phyloP scores from a whole-genome alignment of 495 filamentous ascomycete species.

The Penicillium pulvis region DNA sequence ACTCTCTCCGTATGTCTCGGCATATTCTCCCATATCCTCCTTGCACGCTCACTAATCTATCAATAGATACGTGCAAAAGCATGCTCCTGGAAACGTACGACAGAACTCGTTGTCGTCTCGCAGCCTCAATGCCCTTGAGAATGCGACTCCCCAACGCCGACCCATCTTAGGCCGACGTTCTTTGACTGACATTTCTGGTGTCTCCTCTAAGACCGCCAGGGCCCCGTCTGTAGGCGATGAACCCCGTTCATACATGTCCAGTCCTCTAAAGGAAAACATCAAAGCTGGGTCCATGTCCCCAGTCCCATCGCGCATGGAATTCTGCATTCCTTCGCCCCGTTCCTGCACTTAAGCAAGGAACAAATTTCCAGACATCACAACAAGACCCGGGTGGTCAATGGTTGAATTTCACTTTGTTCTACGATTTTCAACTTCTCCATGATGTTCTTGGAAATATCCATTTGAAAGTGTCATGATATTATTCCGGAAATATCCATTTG shows the following conservation, averaged over 20 bases:
- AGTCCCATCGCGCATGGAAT: constrained; percentile 35
- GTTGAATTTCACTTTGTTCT: background rate
- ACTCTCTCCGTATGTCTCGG: constrained; percentile 48
- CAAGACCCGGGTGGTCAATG: background rate
- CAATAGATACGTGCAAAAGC: background rate
- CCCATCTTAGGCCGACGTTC: constrained; percentile 26
- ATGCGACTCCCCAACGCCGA: constrained; percentile 33
- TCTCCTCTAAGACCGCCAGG: constrained; percentile 36
- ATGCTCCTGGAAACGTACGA: constrained; percentile 26
- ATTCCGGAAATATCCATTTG: too few relatives aligned
- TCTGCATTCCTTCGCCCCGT: constrained; percentile 25
- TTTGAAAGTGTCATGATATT: too few relatives aligned
- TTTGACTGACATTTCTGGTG: constrained; percentile 34
- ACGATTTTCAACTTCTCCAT: too few relatives aligned
- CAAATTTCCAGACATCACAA: background rate
- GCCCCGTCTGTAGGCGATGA: constrained; percentile 30
- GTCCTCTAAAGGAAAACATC: constrained; percentile 38
- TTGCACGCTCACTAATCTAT: background rate
- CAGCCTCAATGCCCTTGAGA: constrained; percentile 33
- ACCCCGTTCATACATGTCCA: constrained; percentile 29
- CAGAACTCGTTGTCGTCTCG: constrained; percentile 35
- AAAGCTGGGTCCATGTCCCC: constrained; percentile 40
- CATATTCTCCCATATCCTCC: background rate
- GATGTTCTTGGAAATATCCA: too few relatives aligned
- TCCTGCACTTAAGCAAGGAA: constrained; percentile 16